phyloP scores from a whole-genome alignment of 192 early-diverging fungal genomes.

The Umbelopsis sp. region DNA sequence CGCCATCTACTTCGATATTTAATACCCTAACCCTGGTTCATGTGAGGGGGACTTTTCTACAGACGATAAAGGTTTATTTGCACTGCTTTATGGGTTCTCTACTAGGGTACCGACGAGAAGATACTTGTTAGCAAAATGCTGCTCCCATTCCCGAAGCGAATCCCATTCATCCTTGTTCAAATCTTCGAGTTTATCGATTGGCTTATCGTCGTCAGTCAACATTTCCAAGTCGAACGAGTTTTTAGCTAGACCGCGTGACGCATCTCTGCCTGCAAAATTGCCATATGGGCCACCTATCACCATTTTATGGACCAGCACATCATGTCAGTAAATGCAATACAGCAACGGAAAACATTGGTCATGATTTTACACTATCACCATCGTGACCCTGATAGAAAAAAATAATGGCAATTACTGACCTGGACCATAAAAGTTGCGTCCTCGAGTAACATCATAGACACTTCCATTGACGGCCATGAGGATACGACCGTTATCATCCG shows the following conservation, averaged over 20 bases:
- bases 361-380: not conserved
- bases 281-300: constrained; percentile 83
- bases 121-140: constrained; percentile 82
- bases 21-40: not conserved
- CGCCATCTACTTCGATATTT: not conserved
- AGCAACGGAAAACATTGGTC: not conserved
- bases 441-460: constrained; percentile 88
- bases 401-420: constrained; percentile 43
- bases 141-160: constrained; percentile 77
- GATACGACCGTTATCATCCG: constrained; percentile 60
- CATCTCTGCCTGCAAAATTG: constrained; percentile 97
- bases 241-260: constrained; percentile 89
- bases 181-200: constrained; percentile 83
- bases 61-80: not conserved
- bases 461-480: constrained; percentile 82
- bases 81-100: constrained; percentile 40
- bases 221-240: constrained; percentile 81
- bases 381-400: not conserved
- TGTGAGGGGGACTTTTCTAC: not conserved
- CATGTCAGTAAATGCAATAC: not conserved
- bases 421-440: constrained; percentile 89
- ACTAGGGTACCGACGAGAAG: constrained; percentile 68
- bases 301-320: too few relatives aligned
- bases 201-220: constrained; percentile 64
- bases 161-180: constrained; percentile 73